Evolutionary conservation across 106 monocot species (phyloP).

Genomic region (Hemerocallis citrina): DNA sequence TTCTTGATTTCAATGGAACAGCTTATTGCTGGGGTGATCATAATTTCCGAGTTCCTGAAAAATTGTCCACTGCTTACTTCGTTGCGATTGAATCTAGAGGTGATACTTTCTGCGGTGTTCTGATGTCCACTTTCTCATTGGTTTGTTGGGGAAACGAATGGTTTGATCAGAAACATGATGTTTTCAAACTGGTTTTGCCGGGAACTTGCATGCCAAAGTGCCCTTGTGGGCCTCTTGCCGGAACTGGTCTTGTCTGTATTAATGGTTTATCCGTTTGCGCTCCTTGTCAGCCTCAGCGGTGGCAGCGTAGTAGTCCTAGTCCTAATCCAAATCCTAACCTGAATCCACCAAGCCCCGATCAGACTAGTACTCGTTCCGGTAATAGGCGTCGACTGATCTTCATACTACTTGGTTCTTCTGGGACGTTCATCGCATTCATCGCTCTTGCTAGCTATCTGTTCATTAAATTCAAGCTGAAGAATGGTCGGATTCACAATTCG

Average conservation of each 20-base stretch:
- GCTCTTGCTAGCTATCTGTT: slow-evolving; percentile 11
- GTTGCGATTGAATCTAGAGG: slow-evolving; percentile 48
- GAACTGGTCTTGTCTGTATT: slow-evolving; percentile 32
- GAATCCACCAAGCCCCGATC: neutral
- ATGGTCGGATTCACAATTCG: slow-evolving; percentile 27
- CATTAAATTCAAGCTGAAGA: neutral
- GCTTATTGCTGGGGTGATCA: slow-evolving; percentile 62
- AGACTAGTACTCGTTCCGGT: neutral
- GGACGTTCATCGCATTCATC: slow-evolving; percentile 6
- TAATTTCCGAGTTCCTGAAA: slow-evolving; percentile 7
- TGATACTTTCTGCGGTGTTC: slow-evolving; percentile 54
- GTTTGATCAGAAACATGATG: slow-evolving; percentile 11
- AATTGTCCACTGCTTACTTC: slow-evolving; percentile 18
- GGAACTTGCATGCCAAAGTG: slow-evolving; percentile 40
- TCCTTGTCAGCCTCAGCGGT: neutral
- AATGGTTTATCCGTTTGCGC: slow-evolving; percentile 28
- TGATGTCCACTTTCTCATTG: slow-evolving; percentile 31
- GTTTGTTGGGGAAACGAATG: slow-evolving; percentile 66
- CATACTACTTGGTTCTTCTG: slow-evolving; percentile 21
- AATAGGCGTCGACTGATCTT: slow-evolving; percentile 8
- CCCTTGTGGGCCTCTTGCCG: slow-evolving; percentile 26
- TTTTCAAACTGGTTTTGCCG: slow-evolving; percentile 47
- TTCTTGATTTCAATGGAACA: slow-evolving; percentile 18
- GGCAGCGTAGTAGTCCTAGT: no score
- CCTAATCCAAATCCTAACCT: neutral